A percentile compares a stretch with the other conserved stretches of the same genome.
Conservation (phyloP, 2,329 filamentous ascomycete genomes). For the Penicillium sp. region DNA sequence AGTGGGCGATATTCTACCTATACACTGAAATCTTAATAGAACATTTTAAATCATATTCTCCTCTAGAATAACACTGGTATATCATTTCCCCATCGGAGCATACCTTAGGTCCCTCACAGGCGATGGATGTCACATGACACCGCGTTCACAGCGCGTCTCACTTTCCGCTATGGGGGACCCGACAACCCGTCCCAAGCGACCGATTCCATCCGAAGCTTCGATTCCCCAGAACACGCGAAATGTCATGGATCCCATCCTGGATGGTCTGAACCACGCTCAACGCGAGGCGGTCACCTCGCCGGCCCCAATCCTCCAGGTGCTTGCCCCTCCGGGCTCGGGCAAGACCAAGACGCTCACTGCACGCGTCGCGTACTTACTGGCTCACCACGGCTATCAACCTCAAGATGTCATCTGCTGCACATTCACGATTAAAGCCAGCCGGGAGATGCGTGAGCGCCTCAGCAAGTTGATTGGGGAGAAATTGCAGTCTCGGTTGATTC, state of each 20-base stretch:
- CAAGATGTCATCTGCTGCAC: constrained; percentile 93
- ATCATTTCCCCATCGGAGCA: not conserved
- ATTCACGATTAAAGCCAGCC: constrained; percentile 93
- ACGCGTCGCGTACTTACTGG: constrained; percentile 84
- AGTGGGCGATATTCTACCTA: not conserved
- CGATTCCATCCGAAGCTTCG: not conserved
- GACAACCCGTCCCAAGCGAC: not conserved
- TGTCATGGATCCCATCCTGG: constrained; percentile 58
- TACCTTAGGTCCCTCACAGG: not conserved
- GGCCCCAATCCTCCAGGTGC: constrained; percentile 61
- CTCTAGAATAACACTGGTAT: not conserved
- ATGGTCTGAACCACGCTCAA: constrained; percentile 67
- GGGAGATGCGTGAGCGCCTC: constrained; percentile 90
- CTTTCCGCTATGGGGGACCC: constrained; percentile 6
- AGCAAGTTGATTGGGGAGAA: constrained; percentile 77
- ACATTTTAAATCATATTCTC: not conserved
- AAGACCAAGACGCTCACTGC: constrained; percentile 96
- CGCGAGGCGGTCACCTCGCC: constrained; percentile 64
- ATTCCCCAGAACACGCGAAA: constrained; percentile 8
- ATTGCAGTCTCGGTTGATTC: constrained; percentile 72
- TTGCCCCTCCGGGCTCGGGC: constrained; percentile 69
- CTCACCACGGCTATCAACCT: constrained; percentile 70
- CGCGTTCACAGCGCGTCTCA: constrained; percentile 28
- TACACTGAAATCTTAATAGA: not conserved
- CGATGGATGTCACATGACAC: constrained; percentile 31